A percentile compares a stretch with the other conserved stretches of the same genome.
Conservation (phyloP, 345 rosid genomes). For the Raphanus raphanistrum region DNA sequence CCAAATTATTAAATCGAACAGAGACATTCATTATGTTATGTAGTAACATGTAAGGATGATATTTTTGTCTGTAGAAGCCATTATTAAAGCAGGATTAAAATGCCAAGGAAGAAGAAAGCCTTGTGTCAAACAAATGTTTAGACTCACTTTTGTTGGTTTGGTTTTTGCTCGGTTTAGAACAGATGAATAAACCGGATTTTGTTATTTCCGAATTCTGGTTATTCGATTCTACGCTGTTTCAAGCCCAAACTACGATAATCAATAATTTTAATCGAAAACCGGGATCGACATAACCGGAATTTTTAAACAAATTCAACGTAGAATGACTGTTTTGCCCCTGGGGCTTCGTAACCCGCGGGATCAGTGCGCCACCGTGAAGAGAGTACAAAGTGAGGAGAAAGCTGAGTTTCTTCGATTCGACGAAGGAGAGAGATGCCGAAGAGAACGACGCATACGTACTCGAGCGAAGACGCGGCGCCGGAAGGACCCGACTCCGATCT, state of each 20-base stretch:
- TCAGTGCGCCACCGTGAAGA: background rate
- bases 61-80: slow-evolving; percentile 24
- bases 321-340: background rate
- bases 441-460: slow-evolving; percentile 98
- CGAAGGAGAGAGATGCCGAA: slow-evolving; percentile 76
- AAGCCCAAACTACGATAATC: background rate
- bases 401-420: background rate
- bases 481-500: slow-evolving; percentile 98
- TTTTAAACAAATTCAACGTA: background rate
- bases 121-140: background rate
- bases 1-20: slow-evolving; percentile 7
- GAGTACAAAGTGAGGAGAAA: background rate
- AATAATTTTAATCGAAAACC: background rate
- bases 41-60: slow-evolving; percentile 24
- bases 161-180: background rate
- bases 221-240: background rate
- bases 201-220: background rate
- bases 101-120: background rate
- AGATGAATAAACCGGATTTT: slow-evolving; percentile 12
- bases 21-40: slow-evolving; percentile 2
- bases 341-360: background rate
- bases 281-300: background rate
- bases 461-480: slow-evolving; percentile 98
- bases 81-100: slow-evolving; percentile 1
- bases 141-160: background rate